Evolutionary conservation across 78 protist genomes (phyloP).

Genomic region (Speleostelium caveatum): DNA sequence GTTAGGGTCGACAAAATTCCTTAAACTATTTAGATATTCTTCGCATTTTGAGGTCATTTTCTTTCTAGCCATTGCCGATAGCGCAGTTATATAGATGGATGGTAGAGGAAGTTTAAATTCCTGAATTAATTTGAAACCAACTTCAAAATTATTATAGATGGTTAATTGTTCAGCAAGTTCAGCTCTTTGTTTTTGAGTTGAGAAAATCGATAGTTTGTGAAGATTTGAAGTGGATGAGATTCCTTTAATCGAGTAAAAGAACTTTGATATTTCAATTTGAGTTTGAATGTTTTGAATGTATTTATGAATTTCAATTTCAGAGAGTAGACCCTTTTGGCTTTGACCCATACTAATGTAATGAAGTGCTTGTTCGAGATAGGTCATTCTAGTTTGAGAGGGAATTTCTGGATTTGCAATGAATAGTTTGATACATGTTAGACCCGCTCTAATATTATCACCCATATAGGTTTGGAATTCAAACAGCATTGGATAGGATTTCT

Average conservation of each 20-base stretch:
- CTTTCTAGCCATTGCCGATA: slow-evolving; percentile 47
- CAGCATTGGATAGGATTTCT: slow-evolving; percentile 16
- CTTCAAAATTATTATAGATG: slow-evolving; percentile 43
- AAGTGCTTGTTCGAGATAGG: slow-evolving; percentile 35
- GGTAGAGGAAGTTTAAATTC: slow-evolving; percentile 49
- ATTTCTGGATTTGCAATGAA: slow-evolving; percentile 17
- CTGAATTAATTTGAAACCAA: slow-evolving; percentile 71
- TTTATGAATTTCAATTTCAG: slow-evolving; percentile 30
- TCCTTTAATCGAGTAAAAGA: slow-evolving; percentile 28
- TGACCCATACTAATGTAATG: slow-evolving; percentile 24
- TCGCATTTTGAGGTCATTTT: slow-evolving; percentile 32
- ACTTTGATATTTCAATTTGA: slow-evolving; percentile 59
- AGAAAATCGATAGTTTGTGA: slow-evolving; percentile 49
- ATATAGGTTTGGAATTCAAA: slow-evolving; percentile 76
- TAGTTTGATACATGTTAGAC: slow-evolving; percentile 70
- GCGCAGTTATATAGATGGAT: slow-evolving; percentile 38
- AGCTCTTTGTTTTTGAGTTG: slow-evolving; percentile 19
- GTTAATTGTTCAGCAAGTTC: slow-evolving; percentile 64
- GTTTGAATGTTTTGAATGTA: slow-evolving; percentile 41
- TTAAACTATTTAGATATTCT: slow-evolving; percentile 35
- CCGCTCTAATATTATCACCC: slow-evolving; percentile 81
- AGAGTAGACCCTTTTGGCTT: background rate
- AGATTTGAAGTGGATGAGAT: background rate
- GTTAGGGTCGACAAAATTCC: slow-evolving; percentile 51
- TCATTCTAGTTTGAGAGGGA: background rate